These are phyloP conservation scores for Eucalyptus curtisii DNA, from an alignment of 345 rosid genomes.

Conservation along the genomic window DNA sequence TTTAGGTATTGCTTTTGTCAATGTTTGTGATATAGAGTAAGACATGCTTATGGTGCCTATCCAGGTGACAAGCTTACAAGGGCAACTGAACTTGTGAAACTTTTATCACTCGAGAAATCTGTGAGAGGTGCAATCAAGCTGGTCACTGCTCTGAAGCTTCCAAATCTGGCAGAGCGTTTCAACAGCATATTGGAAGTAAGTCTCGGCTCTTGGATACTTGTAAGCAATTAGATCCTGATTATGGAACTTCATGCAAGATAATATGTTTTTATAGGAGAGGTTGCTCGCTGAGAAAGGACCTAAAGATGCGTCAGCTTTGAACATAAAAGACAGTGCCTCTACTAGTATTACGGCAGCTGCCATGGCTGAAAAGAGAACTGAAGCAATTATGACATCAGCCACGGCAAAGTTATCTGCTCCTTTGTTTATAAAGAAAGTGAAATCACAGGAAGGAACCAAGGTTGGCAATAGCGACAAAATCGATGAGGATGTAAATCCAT, in stretches of 20 bases:
- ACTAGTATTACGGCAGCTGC: slow-evolving; percentile 7
- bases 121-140: slow-evolving; percentile 88
- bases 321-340: not conserved
- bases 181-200: slow-evolving; percentile 70
- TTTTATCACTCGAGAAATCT: slow-evolving; percentile 64
- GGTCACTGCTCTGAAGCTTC: slow-evolving; percentile 83
- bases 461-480: not conserved
- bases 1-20: not conserved
- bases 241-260: not conserved
- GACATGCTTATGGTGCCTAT: not conserved
- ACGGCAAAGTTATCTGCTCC: slow-evolving; percentile 32
- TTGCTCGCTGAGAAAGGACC: slow-evolving; percentile 42
- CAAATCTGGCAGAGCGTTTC: slow-evolving; percentile 81
- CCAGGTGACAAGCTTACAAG: slow-evolving; percentile 78
- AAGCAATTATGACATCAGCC: slow-evolving; percentile 16
- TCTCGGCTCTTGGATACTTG: not conserved
- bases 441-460: slow-evolving; percentile 10
- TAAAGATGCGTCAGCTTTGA: not conserved
- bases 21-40: not conserved
- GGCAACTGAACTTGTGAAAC: slow-evolving; percentile 76
- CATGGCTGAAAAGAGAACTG: slow-evolving; percentile 12
- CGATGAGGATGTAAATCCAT: not conserved
- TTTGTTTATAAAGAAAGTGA: slow-evolving; percentile 28
- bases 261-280: slow-evolving; percentile 45
- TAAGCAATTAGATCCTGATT: not conserved